Evolutionary conservation across 2,329 filamentous ascomycete species (phyloP).

Genomic region (Pseudopyrenochaeta lycopersici): DNA sequence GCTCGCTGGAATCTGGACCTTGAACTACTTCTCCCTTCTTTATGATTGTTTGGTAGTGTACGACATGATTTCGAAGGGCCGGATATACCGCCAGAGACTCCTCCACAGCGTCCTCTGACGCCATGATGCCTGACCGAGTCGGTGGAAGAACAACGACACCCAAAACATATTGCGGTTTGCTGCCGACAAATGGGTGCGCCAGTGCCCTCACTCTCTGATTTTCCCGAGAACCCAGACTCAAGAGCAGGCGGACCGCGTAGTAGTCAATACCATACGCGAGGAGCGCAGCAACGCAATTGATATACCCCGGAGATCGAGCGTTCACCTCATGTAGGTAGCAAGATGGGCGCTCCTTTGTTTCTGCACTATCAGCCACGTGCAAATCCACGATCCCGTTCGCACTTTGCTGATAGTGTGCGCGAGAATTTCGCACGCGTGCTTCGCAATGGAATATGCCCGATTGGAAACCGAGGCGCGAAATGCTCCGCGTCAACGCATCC

Average conservation of each 20-base stretch:
- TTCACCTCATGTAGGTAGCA: constrained; percentile 26
- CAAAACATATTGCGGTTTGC: not conserved
- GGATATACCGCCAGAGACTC: not conserved
- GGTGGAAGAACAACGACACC: not conserved
- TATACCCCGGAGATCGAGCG: constrained; percentile 19
- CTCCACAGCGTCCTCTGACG: not conserved
- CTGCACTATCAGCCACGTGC: not conserved
- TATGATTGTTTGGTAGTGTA: not conserved
- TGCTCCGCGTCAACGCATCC: not conserved
- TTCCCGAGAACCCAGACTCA: not conserved
- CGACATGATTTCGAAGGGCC: not conserved
- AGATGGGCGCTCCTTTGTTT: not conserved
- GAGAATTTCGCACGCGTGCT: constrained; percentile 8
- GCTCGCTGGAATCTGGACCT: constrained; percentile 1
- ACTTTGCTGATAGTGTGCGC: not conserved
- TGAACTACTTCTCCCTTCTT: not conserved
- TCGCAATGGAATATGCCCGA: constrained; percentile 12
- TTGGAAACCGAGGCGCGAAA: constrained; percentile 3
- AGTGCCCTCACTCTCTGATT: not conserved
- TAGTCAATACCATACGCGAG: constrained; percentile 26
- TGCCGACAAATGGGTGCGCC: not conserved
- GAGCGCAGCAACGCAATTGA: constrained; percentile 6
- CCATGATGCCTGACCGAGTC: not conserved
- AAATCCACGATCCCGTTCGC: constrained; percentile 18
- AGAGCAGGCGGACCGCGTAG: constrained; percentile 7